These are phyloP conservation scores for Coniochaeta pulveracea DNA, from an alignment of 2,329 filamentous ascomycete species.

Conservation along the genomic window DNA sequence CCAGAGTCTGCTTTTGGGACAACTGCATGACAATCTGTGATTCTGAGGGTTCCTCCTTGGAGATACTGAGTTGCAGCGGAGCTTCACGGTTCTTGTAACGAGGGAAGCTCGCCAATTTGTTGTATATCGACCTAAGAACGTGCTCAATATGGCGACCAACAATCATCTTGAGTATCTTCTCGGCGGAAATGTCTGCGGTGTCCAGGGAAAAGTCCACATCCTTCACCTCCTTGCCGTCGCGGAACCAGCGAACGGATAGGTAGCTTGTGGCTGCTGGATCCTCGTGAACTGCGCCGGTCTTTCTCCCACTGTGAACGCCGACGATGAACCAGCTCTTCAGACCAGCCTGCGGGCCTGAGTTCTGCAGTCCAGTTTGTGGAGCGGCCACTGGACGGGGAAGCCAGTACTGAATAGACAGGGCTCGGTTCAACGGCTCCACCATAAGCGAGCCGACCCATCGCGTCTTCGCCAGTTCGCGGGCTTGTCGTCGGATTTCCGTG, in stretches of 20 bases:
- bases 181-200: conserved; percentile 56
- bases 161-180: conserved; percentile 60
- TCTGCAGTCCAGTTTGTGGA: too few relatives aligned
- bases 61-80: conserved; percentile 44
- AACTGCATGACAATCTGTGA: conserved; percentile 61
- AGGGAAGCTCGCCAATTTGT: conserved; percentile 44
- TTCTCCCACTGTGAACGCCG: conserved; percentile 59
- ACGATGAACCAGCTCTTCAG: conserved; percentile 87
- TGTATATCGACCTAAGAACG: conserved; percentile 56
- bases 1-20: conserved; percentile 47
- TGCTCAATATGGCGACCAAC: conserved; percentile 65
- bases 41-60: conserved; percentile 49
- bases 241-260: conserved; percentile 69
- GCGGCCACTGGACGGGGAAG: too few relatives aligned
- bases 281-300: conserved; percentile 20
- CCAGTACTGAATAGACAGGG: conserved; percentile 89
- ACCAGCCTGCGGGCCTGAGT: conserved; percentile 29
- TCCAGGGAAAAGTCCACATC: conserved; percentile 59
- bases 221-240: conserved; percentile 64
- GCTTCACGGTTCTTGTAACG: conserved; percentile 52
- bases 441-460: conserved; percentile 71
- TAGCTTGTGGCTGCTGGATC: conserved; percentile 37
- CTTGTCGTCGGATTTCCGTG: conserved; percentile 69
- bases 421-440: conserved; percentile 70
- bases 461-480: conserved; percentile 52